Conservation (phyloP, 1,139 yeast species). For the Suhomyces bribrorum region DNA sequence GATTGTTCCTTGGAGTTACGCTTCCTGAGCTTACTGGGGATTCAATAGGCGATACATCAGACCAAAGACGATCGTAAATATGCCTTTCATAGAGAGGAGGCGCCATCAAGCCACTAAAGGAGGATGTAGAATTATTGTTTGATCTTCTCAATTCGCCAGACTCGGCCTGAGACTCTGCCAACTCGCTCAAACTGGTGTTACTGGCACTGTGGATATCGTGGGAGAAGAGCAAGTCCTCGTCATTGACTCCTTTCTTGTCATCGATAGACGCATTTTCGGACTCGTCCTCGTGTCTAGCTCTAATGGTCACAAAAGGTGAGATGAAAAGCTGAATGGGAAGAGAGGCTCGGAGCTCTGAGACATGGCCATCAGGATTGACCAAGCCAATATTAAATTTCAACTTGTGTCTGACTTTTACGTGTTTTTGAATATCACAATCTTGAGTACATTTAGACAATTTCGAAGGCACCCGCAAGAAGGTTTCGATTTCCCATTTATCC, state of each 20-base stretch:
- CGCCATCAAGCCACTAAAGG: constrained; percentile 59
- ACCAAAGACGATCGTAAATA: constrained; percentile 83
- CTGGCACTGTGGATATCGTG: constrained; percentile 29
- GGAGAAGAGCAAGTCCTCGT: constrained; percentile 38
- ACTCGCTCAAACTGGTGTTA: constrained; percentile 31
- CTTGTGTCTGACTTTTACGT: constrained; percentile 71
- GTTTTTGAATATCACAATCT: constrained; percentile 68
- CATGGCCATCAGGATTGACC: constrained; percentile 72
- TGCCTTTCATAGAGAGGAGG: constrained; percentile 90
- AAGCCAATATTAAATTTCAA: constrained; percentile 65
- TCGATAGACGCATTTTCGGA: constrained; percentile 2
- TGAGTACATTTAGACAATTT: constrained; percentile 76
- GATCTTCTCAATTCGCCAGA: constrained; percentile 19
- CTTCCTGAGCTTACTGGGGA: constrained; percentile 58
- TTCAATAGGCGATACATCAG: constrained; percentile 61
- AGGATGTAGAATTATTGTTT: constrained; percentile 31
- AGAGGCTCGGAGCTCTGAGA: constrained; percentile 74
- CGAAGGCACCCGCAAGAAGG: constrained; percentile 64
- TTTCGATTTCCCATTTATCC: constrained; percentile 79
- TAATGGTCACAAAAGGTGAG: constrained; percentile 78
- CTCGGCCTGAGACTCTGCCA: constrained; percentile 18
- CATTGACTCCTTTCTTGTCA: constrained; percentile 10
- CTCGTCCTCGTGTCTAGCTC: constrained; percentile 45
- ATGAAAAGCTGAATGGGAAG: constrained; percentile 68
- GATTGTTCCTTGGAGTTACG: constrained; percentile 42